Evolutionary conservation across 106 monocot species (phyloP), one percentile per base, ranked within the genome.

Genomic region (Dendrobium huoshanense): DNA sequence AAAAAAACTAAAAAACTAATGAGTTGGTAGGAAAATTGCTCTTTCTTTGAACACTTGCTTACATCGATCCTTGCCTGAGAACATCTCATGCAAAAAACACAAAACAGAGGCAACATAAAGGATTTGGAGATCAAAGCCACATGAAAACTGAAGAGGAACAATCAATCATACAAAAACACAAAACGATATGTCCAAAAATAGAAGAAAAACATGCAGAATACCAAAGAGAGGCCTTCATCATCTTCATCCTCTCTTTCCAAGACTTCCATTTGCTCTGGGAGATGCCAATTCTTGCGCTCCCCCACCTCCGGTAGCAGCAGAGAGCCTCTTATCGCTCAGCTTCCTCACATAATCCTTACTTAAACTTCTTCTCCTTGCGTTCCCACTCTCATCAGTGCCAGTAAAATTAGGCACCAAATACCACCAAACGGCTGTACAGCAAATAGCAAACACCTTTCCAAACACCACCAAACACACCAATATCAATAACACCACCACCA

Each of bases 401-500:
- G n/a, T 73, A 61, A 83, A 37, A 20, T 65, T 70, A 0, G 89
- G 89, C 83, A 84, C 45, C 77, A 85, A 16, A 59, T 87, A 92
- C 92, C 89, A 92, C 87, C 83, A 87, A 43, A 83, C 41, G 0
- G 83, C 81, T 11, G 89, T 89, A 78, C 92, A 92, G 55, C 89
- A 92, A 16, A 89, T 87, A 2, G 92, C 92, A 45, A 87, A 85
- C 20, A 82, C 77, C 80, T 84, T 77, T 75, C 92, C 92, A 70
- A 78, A 89, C 83, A 84, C 11, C 43, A 87, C 75, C 85, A 92
- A 75, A 67, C 89, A 84, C 42, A 80, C 16, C 37, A 92, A 77
- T 15, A 89, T 82, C 82, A 92, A 19, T 29, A 83, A 77, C 74
- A 85, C 18, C 64, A 80, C 51, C 85, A 75, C 18, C 1, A 82